Evolutionary conservation across 2,329 filamentous ascomycete species (phyloP).

Genomic region (Davidsoniella eucalypti): DNA sequence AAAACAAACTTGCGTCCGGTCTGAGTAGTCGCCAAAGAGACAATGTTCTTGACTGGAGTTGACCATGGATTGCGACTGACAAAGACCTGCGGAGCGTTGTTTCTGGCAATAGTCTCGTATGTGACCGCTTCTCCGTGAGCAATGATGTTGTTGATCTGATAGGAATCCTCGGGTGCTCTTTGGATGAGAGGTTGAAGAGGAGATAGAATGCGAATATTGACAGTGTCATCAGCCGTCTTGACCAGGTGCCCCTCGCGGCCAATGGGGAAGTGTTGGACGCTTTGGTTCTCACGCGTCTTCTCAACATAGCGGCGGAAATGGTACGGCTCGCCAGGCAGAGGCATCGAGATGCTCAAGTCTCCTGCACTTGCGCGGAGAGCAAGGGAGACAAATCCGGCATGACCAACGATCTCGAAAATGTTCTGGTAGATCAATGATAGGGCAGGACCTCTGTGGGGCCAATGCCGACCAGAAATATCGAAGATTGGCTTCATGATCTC

Average conservation of each 20-base stretch:
- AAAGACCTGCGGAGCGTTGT: conserved; percentile 1
- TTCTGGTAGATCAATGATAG: neutral
- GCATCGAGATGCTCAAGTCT: conserved; percentile 1
- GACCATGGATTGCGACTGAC: too few relatives aligned
- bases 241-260: neutral
- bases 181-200: conserved; percentile 5
- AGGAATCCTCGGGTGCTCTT: neutral
- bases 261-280: neutral
- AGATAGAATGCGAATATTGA: neutral
- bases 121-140: conserved; percentile 7
- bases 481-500: conserved; percentile 6
- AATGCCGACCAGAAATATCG: conserved; percentile 4
- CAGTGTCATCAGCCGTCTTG: neutral
- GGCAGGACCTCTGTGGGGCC: conserved; percentile 4
- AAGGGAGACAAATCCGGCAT: conserved; percentile 7
- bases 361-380: conserved; percentile 5
- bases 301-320: conserved; percentile 4
- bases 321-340: conserved; percentile 6
- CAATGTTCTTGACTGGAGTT: too few relatives aligned
- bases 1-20: neutral
- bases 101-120: conserved; percentile 2
- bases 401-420: neutral
- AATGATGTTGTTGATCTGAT: neutral
- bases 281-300: neutral
- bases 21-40: neutral